Evolutionary conservation across 169 alveolate species (phyloP).

Genomic region (Plasmodium adleri): DNA sequence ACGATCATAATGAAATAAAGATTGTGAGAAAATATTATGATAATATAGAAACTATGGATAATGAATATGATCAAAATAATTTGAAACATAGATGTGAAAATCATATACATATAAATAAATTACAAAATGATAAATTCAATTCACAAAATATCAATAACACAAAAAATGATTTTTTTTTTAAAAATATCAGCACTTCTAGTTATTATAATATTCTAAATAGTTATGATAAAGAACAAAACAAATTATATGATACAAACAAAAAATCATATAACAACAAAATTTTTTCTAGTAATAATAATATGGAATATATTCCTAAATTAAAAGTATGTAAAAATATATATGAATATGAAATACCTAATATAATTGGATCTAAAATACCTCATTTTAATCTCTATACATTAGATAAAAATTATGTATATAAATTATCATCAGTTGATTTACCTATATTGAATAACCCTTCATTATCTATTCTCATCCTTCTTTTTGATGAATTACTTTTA

Average conservation of each 20-base stretch:
- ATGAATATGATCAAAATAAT: background rate
- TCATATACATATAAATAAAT: background rate
- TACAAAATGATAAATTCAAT: background rate
- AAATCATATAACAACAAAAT: background rate
- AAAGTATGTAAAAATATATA: constrained; percentile 71
- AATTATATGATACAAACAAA: constrained; percentile 20
- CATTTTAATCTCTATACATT: constrained; percentile 70
- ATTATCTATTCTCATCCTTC: constrained; percentile 34
- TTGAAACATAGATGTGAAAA: background rate
- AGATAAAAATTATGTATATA: constrained; percentile 34
- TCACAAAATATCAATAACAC: background rate
- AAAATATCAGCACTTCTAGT: background rate
- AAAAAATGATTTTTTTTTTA: background rate
- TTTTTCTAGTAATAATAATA: too few species aligned
- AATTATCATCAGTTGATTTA: constrained; percentile 69
- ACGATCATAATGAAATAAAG: background rate
- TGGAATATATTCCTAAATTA: constrained; percentile 41
- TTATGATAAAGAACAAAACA: background rate
- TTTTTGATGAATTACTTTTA: constrained; percentile 45
- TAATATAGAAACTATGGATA: background rate
- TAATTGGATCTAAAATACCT: constrained; percentile 71
- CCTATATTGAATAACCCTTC: constrained; percentile 52
- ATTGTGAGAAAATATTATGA: background rate
- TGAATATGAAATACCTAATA: constrained; percentile 24
- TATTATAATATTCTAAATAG: background rate